These are phyloP conservation scores for Cercospora sojina DNA, from an alignment of 2,329 filamentous ascomycete species.

Conservation along the genomic window DNA sequence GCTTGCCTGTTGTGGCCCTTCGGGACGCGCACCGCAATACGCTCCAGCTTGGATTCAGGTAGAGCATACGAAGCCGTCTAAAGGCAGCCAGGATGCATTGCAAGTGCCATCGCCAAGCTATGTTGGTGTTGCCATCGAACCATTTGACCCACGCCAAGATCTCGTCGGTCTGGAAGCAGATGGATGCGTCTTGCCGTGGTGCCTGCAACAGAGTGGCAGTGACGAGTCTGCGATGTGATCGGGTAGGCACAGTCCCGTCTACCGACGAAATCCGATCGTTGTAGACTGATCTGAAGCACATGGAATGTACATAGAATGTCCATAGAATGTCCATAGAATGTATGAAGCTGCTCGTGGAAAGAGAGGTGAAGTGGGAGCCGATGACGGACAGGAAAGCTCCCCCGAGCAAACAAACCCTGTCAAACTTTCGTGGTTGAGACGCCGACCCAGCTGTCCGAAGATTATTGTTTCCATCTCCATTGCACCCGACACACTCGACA, in stretches of 20 bases:
- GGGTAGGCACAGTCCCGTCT: neutral
- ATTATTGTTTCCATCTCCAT: constrained; percentile 1
- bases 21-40: neutral
- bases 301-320: no score
- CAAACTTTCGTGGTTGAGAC: constrained; percentile 7
- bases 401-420: constrained; percentile 1
- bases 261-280: neutral
- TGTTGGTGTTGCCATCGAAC: neutral
- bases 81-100: neutral
- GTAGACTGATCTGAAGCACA: neutral
- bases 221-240: neutral
- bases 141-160: neutral
- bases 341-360: neutral
- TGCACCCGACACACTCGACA: neutral
- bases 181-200: neutral
- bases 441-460: constrained; percentile 1
- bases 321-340: no score
- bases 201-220: neutral
- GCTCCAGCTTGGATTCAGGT: neutral
- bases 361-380: neutral
- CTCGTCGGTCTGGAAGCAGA: neutral
- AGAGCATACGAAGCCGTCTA: neutral
- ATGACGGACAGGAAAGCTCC: neutral
- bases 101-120: neutral
- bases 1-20: neutral